Base-by-base conservation (phyloP, 345 rosid genomes). In the Murraya paniculata region DNA sequence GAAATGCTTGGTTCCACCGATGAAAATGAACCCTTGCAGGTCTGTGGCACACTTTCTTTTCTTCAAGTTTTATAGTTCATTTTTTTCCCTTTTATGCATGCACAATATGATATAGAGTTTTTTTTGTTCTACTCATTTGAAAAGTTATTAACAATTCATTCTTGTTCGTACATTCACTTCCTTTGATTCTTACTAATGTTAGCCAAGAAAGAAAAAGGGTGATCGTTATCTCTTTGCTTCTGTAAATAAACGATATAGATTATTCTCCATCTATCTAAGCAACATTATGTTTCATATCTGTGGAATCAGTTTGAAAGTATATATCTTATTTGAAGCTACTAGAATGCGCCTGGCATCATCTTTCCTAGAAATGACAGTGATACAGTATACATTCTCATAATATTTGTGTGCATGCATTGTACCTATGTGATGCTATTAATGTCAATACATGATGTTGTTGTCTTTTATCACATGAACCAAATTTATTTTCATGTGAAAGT, bases 1-100 rank as follows among this genome's bases (percentile, higher is more conserved):
- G 98, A 96, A 84, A 96, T 94, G 91, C 94, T 96, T 78, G 97
- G 99, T 80, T 84, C 88, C 50, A 92, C 97, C 19, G 97, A 92
- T 81, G 99, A 92, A 84, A 96, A 93, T 88, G 99, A 94, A 82
- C 98, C 97, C 57, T 89, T 96, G 86, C 98, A 96, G 99, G 98
- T 93, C 66, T 72, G 75, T 82, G 38, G 55, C n/a, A 55, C 38
- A 45, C 76, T 77, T 38, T 68, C 68, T 72, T 77, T 69, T 30
- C 58, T 61, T 45, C 35, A 30, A 45, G 31, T 56, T 71, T 50
- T 1, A 31, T 72, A 19, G 24, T 60, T 36, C 65, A 16, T 18
- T 64, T 64, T 30, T 9, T n/a, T 68, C 35, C 48, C 22, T 36
- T 16, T 60, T 65, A 48, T 67, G 28, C 70, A 19, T 18, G 7